Percentiles rank a stretch among this genome's conserved stretches.
Conservation (phyloP, 768 basidiomycete genomes). For the Boletus tomentosulus region DNA sequence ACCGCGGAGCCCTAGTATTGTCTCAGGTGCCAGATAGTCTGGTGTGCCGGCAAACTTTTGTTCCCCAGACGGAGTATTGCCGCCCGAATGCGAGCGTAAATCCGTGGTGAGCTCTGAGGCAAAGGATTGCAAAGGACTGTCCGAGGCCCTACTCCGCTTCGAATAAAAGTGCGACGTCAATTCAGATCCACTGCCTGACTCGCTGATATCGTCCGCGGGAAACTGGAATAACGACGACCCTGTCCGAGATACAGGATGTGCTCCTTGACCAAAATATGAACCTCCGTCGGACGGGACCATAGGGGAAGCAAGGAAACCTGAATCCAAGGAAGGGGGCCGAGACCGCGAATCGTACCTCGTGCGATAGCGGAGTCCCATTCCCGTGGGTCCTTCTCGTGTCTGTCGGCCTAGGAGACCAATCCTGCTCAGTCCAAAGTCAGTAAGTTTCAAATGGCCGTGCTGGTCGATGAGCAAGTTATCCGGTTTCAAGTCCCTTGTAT, state of each 20-base stretch:
- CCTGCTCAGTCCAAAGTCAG: constrained; percentile 94
- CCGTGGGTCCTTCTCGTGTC: constrained; percentile 59
- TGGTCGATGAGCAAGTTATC: constrained; percentile 97
- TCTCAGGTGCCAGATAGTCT: constrained; percentile 95
- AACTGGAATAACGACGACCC: constrained; percentile 65
- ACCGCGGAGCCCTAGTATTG: constrained; percentile 89
- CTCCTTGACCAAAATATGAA: constrained; percentile 79
- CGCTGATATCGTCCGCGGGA: constrained; percentile 76
- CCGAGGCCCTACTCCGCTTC: constrained; percentile 48
- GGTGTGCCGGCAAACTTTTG: constrained; percentile 97
- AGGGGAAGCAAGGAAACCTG: constrained; percentile 75
- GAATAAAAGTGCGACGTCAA: constrained; percentile 55
- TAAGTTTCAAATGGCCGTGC: constrained; percentile 94
- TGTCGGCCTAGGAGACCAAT: constrained; percentile 98
- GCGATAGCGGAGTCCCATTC: constrained; percentile 46
- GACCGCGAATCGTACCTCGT: constrained; percentile 65
- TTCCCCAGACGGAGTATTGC: constrained; percentile 72
- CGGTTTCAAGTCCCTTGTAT: constrained; percentile 85
- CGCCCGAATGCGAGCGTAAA: constrained; percentile 62
- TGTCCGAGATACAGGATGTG: constrained; percentile 51
- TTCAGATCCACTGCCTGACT: constrained; percentile 83
- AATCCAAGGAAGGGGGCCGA: constrained; percentile 77
- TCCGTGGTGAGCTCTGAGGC: constrained; percentile 82
- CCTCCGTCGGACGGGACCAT: constrained; percentile 63
- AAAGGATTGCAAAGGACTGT: constrained; percentile 84